These are phyloP conservation scores for Dactylellina leptospora DNA, from an alignment of 2,329 filamentous ascomycete species.

Conservation along the genomic window DNA sequence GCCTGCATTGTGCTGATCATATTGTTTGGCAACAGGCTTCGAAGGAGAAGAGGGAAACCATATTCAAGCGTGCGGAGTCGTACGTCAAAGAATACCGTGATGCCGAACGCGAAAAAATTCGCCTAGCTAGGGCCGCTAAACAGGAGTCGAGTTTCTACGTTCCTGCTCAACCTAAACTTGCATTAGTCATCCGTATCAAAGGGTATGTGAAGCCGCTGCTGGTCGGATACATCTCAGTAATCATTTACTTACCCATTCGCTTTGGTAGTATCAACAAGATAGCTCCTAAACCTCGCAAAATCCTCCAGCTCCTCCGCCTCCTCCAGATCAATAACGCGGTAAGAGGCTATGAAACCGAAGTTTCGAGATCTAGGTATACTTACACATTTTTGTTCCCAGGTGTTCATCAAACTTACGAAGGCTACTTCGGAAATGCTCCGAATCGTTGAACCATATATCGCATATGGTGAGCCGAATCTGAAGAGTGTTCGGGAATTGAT, in stretches of 20 bases:
- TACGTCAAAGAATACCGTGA: constrained; percentile 99
- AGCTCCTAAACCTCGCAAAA: constrained; percentile 99
- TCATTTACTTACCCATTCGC: background rate
- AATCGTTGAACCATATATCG: constrained; percentile 98
- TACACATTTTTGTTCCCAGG: constrained; percentile 1
- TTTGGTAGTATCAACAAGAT: constrained; percentile 99
- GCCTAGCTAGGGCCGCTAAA: constrained; percentile 87
- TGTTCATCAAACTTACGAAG: constrained; percentile 98
- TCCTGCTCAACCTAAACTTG: constrained; percentile 91
- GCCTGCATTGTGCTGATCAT: too few relatives aligned
- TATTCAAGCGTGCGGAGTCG: constrained; percentile 99
- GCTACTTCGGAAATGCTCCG: constrained; percentile 97
- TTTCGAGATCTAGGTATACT: background rate
- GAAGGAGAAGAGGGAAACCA: constrained; percentile 97
- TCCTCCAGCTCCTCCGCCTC: constrained; percentile 97
- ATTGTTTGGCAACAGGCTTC: constrained; percentile 84
- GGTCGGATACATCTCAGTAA: background rate
- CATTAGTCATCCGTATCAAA: constrained; percentile 99
- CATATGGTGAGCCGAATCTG: constrained; percentile 99
- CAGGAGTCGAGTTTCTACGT: constrained; percentile 93
- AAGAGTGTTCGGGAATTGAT: constrained; percentile 99
- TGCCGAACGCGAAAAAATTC: constrained; percentile 97
- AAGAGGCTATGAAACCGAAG: background rate
- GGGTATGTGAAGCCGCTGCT: constrained; percentile 64
- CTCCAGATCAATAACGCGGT: constrained; percentile 99